Evolutionary conservation across 352 stramenopile species (phyloP).

Genomic region (Lagenidium giganteum): DNA sequence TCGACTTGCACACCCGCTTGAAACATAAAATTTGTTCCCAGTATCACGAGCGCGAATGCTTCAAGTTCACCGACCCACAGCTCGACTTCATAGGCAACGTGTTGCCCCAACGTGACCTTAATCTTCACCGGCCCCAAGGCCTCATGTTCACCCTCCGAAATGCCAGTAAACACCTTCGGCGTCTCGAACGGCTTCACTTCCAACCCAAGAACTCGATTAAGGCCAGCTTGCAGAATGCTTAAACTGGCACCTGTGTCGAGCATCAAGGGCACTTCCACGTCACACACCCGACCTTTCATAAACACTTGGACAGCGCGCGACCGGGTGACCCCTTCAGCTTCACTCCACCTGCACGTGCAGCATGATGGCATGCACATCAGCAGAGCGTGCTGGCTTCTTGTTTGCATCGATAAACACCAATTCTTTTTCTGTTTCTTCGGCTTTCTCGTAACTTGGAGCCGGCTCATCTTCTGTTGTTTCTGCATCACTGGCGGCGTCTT

Average conservation of each 20-base stretch:
- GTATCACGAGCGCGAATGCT: slow-evolving; percentile 11
- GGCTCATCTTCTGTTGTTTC: too few relatives aligned
- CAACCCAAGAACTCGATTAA: slow-evolving; percentile 10
- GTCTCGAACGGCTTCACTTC: slow-evolving; percentile 9
- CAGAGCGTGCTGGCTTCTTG: too few relatives aligned
- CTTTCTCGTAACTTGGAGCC: too few relatives aligned
- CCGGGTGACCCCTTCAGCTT: too few relatives aligned
- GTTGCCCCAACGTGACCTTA: slow-evolving; percentile 9
- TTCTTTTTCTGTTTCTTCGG: too few relatives aligned
- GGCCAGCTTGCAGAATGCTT: slow-evolving; percentile 6
- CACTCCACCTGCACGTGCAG: too few relatives aligned
- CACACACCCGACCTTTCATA: slow-evolving; percentile 6
- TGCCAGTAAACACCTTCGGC: slow-evolving; percentile 7
- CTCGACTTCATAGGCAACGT: slow-evolving; percentile 10
- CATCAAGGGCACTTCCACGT: slow-evolving; percentile 10
- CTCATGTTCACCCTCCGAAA: slow-evolving; percentile 1
- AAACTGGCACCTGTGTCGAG: slow-evolving; percentile 14
- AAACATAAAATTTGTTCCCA: slow-evolving; percentile 16
- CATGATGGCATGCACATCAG: too few relatives aligned
- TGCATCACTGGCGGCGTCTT: too few relatives aligned
- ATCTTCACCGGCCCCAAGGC: slow-evolving; percentile 1
- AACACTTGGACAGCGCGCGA: slow-evolving; percentile 11
- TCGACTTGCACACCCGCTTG: slow-evolving; percentile 1
- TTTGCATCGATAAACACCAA: not conserved
- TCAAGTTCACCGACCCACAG: slow-evolving; percentile 17